Percentiles rank a stretch among this genome's conserved stretches.
Conservation (phyloP, 768 basidiomycete species). For the Daedaleopsis nitida region DNA sequence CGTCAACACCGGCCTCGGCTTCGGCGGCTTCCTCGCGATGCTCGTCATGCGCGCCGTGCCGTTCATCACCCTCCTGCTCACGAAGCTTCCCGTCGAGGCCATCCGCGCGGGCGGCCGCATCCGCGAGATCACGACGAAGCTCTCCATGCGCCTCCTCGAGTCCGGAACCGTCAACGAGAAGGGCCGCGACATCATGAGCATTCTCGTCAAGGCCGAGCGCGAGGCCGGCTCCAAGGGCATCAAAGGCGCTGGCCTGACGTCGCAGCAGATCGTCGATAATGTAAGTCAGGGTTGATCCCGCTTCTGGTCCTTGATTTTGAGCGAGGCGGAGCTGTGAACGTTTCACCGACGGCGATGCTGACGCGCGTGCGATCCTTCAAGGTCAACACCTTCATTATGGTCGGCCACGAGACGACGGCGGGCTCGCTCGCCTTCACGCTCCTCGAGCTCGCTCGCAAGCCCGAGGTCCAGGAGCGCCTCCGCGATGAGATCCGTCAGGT, state of each 20-base stretch:
- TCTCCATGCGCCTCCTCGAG: slow-evolving; percentile 24
- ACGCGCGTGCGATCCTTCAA: too few relatives aligned
- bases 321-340: background rate
- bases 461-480: slow-evolving; percentile 38
- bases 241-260: slow-evolving; percentile 16
- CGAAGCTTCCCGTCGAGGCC: slow-evolving; percentile 22
- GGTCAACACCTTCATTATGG: slow-evolving; percentile 41
- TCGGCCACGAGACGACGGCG: slow-evolving; percentile 46
- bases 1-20: slow-evolving; percentile 24
- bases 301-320: slow-evolving; percentile 7
- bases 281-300: too few relatives aligned
- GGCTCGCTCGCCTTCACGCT: slow-evolving; percentile 40
- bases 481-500: slow-evolving; percentile 38
- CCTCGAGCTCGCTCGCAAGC: slow-evolving; percentile 40
- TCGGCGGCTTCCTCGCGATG: slow-evolving; percentile 25
- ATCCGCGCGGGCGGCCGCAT: slow-evolving; percentile 32
- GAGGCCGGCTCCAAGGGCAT: slow-evolving; percentile 3
- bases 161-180: slow-evolving; percentile 17
- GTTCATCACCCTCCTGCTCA: slow-evolving; percentile 28
- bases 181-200: slow-evolving; percentile 25
- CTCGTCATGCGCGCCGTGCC: slow-evolving; percentile 31
- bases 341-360: too few relatives aligned
- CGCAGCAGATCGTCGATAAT: slow-evolving; percentile 27
- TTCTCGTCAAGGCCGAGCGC: slow-evolving; percentile 22
- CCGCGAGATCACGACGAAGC: slow-evolving; percentile 28